Conservation (phyloP, 257 asterid genomes). For the Capsicum rhomboideum region DNA sequence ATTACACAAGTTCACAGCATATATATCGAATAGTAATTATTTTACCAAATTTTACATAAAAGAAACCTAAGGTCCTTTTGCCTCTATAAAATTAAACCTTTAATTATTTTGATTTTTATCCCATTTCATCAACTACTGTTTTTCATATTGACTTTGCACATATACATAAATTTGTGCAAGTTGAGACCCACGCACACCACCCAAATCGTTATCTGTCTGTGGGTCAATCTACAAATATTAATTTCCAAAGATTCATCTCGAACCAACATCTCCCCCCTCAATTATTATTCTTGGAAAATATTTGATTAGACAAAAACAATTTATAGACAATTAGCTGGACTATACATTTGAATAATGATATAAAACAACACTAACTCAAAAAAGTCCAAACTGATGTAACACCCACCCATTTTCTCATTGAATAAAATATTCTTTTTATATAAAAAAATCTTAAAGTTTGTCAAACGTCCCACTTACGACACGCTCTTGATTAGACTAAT, state of each 20-base stretch:
- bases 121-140: neutral
- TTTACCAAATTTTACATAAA: neutral
- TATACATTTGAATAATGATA: neutral
- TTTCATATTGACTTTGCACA: conserved; percentile 14
- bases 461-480: conserved; percentile 21
- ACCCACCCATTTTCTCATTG: neutral
- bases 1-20: too few relatives aligned
- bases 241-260: neutral
- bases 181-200: neutral
- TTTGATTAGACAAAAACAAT: neutral
- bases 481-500: neutral
- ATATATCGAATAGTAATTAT: too few relatives aligned
- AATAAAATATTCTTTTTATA: neutral
- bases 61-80: neutral
- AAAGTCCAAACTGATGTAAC: conserved; percentile 3
- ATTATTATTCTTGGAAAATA: neutral
- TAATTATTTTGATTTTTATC: neutral
- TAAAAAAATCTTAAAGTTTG: neutral
- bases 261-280: conserved; percentile 4
- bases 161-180: neutral
- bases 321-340: neutral
- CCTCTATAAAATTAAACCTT: neutral
- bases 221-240: neutral
- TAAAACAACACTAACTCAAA: neutral
- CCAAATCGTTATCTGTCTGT: neutral